Conservation (phyloP, 2,329 filamentous ascomycete genomes). For the Sordariomycetes sp. region DNA sequence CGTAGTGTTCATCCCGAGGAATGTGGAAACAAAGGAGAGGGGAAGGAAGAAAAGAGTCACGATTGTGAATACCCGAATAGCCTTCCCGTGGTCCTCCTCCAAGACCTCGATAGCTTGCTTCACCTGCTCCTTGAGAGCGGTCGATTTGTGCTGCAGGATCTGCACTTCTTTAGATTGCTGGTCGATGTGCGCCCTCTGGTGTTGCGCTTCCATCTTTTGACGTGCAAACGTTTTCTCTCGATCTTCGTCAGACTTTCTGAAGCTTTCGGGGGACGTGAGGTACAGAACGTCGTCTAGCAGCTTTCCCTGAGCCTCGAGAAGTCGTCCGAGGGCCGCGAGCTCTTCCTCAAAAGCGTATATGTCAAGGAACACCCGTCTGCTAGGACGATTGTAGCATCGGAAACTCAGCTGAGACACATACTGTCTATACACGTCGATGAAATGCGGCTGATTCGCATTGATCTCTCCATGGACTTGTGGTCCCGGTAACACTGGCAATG, state of each 20-base stretch:
- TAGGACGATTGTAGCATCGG: conserved; percentile 6
- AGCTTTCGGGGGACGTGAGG: conserved; percentile 1
- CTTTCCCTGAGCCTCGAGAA: conserved; percentile 5
- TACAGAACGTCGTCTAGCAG: not conserved
- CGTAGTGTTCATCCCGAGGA: conserved; percentile 44
- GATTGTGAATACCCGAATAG: conserved; percentile 24
- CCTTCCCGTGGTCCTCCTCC: conserved; percentile 14
- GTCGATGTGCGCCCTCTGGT: not conserved
- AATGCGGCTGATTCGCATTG: not conserved
- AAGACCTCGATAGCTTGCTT: conserved; percentile 6
- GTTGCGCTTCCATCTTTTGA: no score
- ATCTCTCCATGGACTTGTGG: not conserved
- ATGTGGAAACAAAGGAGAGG: conserved; percentile 18
- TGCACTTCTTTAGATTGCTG: not conserved
- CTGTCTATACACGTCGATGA: conserved; percentile 6
- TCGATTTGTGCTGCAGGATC: conserved; percentile 1
- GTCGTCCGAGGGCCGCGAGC: conserved; percentile 6
- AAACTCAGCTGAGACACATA: conserved; percentile 5
- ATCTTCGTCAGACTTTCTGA: not conserved
- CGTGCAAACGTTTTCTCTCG: conserved; percentile 1
- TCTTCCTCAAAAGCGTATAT: conserved; percentile 11
- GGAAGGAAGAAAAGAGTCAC: conserved; percentile 7
- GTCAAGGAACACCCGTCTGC: conserved; percentile 8
- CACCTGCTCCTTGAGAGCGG: conserved; percentile 9
- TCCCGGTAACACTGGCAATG: conserved; percentile 4